Evolutionary conservation across 371 early-diverging fungal species (phyloP).

Genomic region (Caulochytrium protostelioides): DNA sequence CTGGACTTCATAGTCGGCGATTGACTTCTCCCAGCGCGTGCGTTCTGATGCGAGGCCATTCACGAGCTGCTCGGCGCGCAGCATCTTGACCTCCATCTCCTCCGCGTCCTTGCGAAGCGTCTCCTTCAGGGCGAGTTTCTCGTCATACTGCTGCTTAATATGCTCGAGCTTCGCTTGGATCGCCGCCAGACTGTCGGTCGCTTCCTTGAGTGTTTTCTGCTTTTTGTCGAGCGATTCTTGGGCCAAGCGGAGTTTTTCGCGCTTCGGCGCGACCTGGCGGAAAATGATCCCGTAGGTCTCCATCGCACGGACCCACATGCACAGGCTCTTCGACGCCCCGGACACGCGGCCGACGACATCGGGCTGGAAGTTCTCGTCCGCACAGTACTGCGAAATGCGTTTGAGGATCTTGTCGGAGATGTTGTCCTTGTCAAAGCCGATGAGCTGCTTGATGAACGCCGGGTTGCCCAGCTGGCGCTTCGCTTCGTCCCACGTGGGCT

Average conservation of each 20-base stretch:
- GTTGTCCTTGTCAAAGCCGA: constrained; percentile 33
- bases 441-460: constrained; percentile 32
- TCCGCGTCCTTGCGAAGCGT: constrained; percentile 26
- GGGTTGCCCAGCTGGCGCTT: constrained; percentile 36
- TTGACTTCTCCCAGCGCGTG: constrained; percentile 28
- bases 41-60: constrained; percentile 28
- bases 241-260: constrained; percentile 26
- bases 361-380: constrained; percentile 32
- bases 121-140: constrained; percentile 25
- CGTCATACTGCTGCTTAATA: constrained; percentile 29
- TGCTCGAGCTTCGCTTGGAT: constrained; percentile 29
- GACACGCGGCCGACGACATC: constrained; percentile 32
- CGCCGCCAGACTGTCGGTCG: constrained; percentile 26
- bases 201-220: constrained; percentile 24
- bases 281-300: constrained; percentile 32
- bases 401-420: constrained; percentile 33
- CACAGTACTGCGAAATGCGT: constrained; percentile 24
- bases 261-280: constrained; percentile 31
- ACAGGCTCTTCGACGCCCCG: constrained; percentile 29
- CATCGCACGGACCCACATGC: constrained; percentile 37
- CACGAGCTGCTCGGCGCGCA: constrained; percentile 28
- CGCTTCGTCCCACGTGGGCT: constrained; percentile 40
- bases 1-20: constrained; percentile 23
- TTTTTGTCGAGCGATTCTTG: constrained; percentile 33
- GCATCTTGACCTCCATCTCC: constrained; percentile 24